These are phyloP conservation scores for Aspergillus fischeri DNA, from an alignment of 2,329 filamentous ascomycete species.

Conservation along the genomic window DNA sequence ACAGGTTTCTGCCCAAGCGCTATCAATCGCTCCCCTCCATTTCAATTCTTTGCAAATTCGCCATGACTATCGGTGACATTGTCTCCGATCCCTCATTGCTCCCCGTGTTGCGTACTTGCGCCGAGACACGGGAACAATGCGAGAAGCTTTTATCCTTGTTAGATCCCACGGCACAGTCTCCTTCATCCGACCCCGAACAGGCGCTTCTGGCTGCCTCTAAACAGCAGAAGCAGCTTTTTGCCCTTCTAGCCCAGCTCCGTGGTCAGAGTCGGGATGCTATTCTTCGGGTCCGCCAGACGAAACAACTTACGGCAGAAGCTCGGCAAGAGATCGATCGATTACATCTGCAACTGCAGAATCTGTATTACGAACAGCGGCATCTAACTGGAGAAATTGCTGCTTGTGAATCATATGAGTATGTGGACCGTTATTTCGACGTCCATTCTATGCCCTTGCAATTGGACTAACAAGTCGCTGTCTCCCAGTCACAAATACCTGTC, in stretches of 20 bases:
- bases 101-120: slow-evolving; percentile 68
- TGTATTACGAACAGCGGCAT: slow-evolving; percentile 94
- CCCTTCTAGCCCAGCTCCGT: slow-evolving; percentile 74
- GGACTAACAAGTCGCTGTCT: slow-evolving; percentile 4
- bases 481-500: slow-evolving; percentile 72
- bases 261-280: slow-evolving; percentile 79
- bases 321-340: slow-evolving; percentile 87
- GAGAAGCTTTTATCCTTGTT: slow-evolving; percentile 57
- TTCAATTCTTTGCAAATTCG: slow-evolving; percentile 8
- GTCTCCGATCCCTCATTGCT: slow-evolving; percentile 63
- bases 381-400: slow-evolving; percentile 83
- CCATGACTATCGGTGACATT: slow-evolving; percentile 55
- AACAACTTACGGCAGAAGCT: slow-evolving; percentile 78
- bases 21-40: slow-evolving; percentile 7
- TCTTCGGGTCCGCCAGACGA: slow-evolving; percentile 77
- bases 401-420: slow-evolving; percentile 88
- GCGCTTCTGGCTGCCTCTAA: slow-evolving; percentile 60
- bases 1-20: slow-evolving; percentile 6
- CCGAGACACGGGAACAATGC: slow-evolving; percentile 68
- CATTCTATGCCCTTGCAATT: not conserved
- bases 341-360: slow-evolving; percentile 88
- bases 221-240: slow-evolving; percentile 74
- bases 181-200: slow-evolving; percentile 43
- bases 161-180: slow-evolving; percentile 43
- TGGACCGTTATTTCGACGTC: slow-evolving; percentile 19